Percentiles rank a stretch among this genome's conserved stretches.
These are phyloP conservation scores for Trypanosoma theileri DNA, from an alignment of 208 protist species.

Conservation along the genomic window DNA sequence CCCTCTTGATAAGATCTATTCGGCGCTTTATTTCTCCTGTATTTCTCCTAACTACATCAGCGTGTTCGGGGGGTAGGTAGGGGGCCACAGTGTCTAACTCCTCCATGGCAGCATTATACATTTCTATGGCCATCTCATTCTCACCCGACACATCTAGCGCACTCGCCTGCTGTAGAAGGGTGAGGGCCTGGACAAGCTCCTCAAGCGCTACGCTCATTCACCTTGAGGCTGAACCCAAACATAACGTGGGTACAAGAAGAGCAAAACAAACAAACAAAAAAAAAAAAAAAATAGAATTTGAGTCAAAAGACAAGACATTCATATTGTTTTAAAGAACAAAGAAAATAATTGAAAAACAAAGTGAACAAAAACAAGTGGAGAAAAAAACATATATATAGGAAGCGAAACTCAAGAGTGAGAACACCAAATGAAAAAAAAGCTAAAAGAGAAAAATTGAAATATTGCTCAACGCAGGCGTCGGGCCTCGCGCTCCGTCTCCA, in stretches of 20 bases:
- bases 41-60: conserved; percentile 52
- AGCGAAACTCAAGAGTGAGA: neutral
- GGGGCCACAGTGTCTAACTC: conserved; percentile 48
- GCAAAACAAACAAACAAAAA: conserved; percentile 17
- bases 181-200: conserved; percentile 62
- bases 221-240: neutral
- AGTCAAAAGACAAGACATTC: conserved; percentile 12
- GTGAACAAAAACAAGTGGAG: conserved; percentile 11
- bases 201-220: conserved; percentile 38
- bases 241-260: neutral
- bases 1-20: conserved; percentile 55
- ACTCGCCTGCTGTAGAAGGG: conserved; percentile 71
- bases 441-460: conserved; percentile 18
- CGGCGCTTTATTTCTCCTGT: conserved; percentile 60
- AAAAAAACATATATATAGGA: too few relatives aligned
- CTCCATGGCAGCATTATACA: conserved; percentile 62
- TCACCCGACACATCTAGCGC: conserved; percentile 61
- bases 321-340: conserved; percentile 28
- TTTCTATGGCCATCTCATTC: conserved; percentile 52
- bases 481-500: conserved; percentile 99
- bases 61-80: conserved; percentile 49
- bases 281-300: conserved; percentile 28
- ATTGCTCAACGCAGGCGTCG: conserved; percentile 96
- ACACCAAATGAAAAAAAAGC: neutral
- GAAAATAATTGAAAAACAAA: conserved; percentile 22